Conservation (phyloP, 2,329 filamentous ascomycete genomes). For the Pseudogymnoascus sp. region DNA sequence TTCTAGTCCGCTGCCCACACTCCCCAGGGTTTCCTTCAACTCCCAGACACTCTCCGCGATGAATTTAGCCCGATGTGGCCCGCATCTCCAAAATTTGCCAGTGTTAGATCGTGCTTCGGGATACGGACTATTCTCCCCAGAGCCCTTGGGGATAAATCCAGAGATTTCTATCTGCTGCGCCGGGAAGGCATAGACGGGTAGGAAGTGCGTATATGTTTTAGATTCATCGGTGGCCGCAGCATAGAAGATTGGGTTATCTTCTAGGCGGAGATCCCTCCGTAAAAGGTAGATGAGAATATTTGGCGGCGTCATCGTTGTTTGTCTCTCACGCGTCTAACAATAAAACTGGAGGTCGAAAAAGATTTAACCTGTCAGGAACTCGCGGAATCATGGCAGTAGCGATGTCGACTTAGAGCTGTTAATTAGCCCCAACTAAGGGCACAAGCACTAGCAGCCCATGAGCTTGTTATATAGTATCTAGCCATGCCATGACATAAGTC, state of each 20-base stretch:
- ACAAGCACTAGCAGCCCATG: not conserved
- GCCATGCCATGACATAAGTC: not conserved
- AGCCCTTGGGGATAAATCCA: slow-evolving; percentile 54
- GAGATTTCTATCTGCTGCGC: slow-evolving; percentile 66
- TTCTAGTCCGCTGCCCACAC: slow-evolving; percentile 50
- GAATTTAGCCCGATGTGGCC: slow-evolving; percentile 64
- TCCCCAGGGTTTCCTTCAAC: slow-evolving; percentile 53
- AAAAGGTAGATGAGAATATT: slow-evolving; percentile 63
- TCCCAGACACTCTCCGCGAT: slow-evolving; percentile 66
- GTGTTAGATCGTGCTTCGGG: slow-evolving; percentile 58
- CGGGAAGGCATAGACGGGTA: slow-evolving; percentile 63
- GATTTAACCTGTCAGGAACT: not conserved
- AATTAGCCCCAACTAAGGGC: slow-evolving; percentile 1
- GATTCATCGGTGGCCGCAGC: slow-evolving; percentile 38
- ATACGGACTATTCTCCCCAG: slow-evolving; percentile 49
- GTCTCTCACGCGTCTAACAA: not conserved
- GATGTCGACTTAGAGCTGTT: not conserved
- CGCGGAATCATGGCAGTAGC: slow-evolving; percentile 1
- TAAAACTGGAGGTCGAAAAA: not conserved
- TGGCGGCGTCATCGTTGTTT: slow-evolving; percentile 25
- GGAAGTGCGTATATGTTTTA: slow-evolving; percentile 49
- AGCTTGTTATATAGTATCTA: slow-evolving; percentile 6
- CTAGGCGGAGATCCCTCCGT: slow-evolving; percentile 62
- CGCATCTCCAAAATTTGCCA: slow-evolving; percentile 64
- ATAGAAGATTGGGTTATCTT: slow-evolving; percentile 68